Evolutionary conservation across 2,329 filamentous ascomycete species (phyloP).

Genomic region (Exophiala dermatitidis): DNA sequence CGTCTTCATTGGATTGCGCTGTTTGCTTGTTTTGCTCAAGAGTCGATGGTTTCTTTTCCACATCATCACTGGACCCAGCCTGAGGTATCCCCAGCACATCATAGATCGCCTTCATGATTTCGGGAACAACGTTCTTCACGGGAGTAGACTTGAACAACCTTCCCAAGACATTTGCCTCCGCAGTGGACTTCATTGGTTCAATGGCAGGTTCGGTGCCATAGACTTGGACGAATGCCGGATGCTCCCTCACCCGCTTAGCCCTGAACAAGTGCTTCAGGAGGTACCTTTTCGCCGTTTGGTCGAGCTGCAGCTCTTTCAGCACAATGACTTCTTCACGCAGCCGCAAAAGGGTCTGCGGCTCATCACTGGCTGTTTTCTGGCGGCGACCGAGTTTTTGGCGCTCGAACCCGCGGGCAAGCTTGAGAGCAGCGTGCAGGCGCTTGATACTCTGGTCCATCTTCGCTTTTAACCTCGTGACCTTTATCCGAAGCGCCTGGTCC

Average conservation of each 20-base stretch:
- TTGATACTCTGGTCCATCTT: conserved; percentile 47
- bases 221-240: conserved; percentile 42
- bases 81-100: conserved; percentile 32
- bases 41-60: conserved; percentile 11
- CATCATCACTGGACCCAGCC: background rate
- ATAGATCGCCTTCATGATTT: conserved; percentile 38
- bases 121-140: conserved; percentile 49
- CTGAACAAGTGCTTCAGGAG: conserved; percentile 51
- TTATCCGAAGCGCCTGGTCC: conserved; percentile 31
- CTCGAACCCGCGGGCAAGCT: conserved; percentile 54
- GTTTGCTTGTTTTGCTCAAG: conserved; percentile 16
- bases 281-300: conserved; percentile 45
- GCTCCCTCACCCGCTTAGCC: conserved; percentile 51
- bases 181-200: conserved; percentile 38
- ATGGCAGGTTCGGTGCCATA: conserved; percentile 32
- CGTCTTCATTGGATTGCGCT: conserved; percentile 18
- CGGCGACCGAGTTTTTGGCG: conserved; percentile 56
- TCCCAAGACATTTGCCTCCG: conserved; percentile 52
- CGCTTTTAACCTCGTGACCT: conserved; percentile 36
- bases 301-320: conserved; percentile 50
- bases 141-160: conserved; percentile 54
- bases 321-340: conserved; percentile 50
- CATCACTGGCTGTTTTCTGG: conserved; percentile 48
- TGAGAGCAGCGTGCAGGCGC: conserved; percentile 47
- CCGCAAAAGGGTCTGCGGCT: conserved; percentile 37